Conservation (phyloP, 2,329 filamentous ascomycete genomes). For the Onygenales sp. region DNA sequence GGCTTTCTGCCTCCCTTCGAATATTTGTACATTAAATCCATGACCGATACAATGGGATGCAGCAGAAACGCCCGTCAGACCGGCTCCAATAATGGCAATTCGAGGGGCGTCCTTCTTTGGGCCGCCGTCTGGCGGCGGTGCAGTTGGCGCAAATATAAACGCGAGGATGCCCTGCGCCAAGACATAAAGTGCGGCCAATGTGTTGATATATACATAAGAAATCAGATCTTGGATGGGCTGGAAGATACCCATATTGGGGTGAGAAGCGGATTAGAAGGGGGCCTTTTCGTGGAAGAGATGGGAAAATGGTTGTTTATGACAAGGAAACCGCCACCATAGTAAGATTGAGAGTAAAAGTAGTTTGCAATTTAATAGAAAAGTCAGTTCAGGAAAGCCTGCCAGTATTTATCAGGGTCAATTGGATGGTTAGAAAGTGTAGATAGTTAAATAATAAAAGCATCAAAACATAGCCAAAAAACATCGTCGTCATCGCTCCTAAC, state of each 20-base stretch:
- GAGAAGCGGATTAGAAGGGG: no score
- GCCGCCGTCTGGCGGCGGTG: constrained; percentile 48
- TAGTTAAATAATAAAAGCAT: no score
- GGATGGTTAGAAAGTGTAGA: no score
- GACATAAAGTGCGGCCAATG: constrained; percentile 53
- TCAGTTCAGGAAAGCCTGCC: no score
- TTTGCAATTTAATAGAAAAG: no score
- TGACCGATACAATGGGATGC: constrained; percentile 77
- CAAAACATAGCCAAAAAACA: no score
- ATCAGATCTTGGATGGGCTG: background rate
- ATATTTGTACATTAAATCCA: constrained; percentile 73
- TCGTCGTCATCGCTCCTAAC: no score
- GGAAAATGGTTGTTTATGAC: no score
- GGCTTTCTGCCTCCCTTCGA: constrained; percentile 60
- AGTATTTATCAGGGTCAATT: no score
- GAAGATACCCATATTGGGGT: background rate
- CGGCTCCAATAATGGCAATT: constrained; percentile 60
- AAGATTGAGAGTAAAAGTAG: no score
- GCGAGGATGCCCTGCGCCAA: constrained; percentile 56
- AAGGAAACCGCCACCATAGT: no score
- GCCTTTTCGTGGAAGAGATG: no score
- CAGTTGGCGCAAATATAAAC: constrained; percentile 58
- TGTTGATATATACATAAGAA: background rate
- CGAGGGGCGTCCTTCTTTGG: constrained; percentile 50
- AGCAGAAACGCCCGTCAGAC: constrained; percentile 65